Evolutionary conservation across 2,329 filamentous ascomycete species (phyloP), one percentile per base, ranked within the genome.

Genomic region (Fusarium acutatum): DNA sequence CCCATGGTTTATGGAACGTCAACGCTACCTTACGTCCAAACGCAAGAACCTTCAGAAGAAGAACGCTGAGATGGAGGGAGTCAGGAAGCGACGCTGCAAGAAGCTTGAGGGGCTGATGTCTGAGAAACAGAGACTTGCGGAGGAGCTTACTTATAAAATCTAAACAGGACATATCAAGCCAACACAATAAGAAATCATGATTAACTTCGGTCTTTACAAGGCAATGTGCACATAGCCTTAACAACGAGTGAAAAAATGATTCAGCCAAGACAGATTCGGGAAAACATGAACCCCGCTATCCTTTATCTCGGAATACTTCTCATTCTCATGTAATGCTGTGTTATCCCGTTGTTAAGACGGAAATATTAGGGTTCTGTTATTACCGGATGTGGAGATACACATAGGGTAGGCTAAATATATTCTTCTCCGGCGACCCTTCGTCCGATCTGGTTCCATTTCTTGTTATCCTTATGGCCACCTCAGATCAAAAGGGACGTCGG

Each of bases 281-380:
- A n/a, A 22, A 30, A 30, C 15, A 13, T 5, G n/a, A 8, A 11
- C 3, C 15, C 1, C 3, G 3, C 5, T 30, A n/a, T 30, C 20
- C 28, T n/a, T 9, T 3, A 17, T 20, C 2, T n/a, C n/a, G n/a
- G n/a, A n/a, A n/a, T n/a, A n/a, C n/a, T n/a, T n/a, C n/a, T n/a
- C n/a, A n/a, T n/a, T n/a, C n/a, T n/a, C n/a, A n/a, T n/a, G n/a
- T n/a, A n/a, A n/a, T n/a, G n/a, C n/a, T n/a, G n/a, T n/a, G 35
- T 37, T 37, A 37, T 38, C 18, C 6, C 18, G 18, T 2, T 37
- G 5, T 11, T 20, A 6, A 17, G 13, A 37, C 18, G 18, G 38
- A 15, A 15, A 40, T n/a, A 10, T 4, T 9, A 10, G 5, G 38
- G 13, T 8, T 10, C 14, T 14, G 22, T 10, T 41, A 15, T 41